Base-by-base conservation (phyloP, 2,329 filamentous ascomycete species). In the Dothideomycetes sp. region DNA sequence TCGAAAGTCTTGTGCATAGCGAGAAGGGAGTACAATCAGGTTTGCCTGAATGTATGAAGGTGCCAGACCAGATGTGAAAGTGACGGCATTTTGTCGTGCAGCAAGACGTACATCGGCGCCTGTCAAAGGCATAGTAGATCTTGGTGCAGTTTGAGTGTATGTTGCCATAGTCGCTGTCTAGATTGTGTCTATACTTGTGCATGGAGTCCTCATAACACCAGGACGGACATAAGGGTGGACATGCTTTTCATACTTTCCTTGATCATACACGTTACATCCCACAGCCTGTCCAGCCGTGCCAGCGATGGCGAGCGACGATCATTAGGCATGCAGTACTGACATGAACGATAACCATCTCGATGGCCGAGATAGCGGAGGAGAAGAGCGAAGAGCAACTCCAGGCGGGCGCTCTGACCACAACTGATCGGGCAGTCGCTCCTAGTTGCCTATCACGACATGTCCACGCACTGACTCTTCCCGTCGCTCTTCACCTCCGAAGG, bases 11-110 rank as follows among this genome's bases (percentile, higher is more conserved):
- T 59, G 37, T 10, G 76, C 75, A 52, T 77, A 73, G 22, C 59
- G 55, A 2, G 66, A 69, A 0, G 75, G 75, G 1, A 81, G 62
- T 9, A 79, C 63, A 30, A 81, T 65, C 29, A 81, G 62, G 48
- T 81, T 81, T 30, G 75, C 75, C 61, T 80, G 76, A 11, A 80
- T 58, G 48, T 71, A 66, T 10, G 62, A 64, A 0, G 71, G 69
- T 2, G 75, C 71, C 2, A 76, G 57, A 10, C 75, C 73, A 1
- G 73, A 65, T 1, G 75, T 80, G 24, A 55, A 56, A 33, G 58
- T 62, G 29, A 68, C 52, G 12, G 48, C 47, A 46, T 63, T 63
- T 33, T 52, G 50, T 43, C 63, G 68, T 49, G 62, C 64, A 31
- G 59, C 66, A 22, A 66, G 61, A 41, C 64, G 69, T 48, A 43